Conservation (phyloP, 1,284 basidiomycete genomes). For the Trichosporon sp. region DNA sequence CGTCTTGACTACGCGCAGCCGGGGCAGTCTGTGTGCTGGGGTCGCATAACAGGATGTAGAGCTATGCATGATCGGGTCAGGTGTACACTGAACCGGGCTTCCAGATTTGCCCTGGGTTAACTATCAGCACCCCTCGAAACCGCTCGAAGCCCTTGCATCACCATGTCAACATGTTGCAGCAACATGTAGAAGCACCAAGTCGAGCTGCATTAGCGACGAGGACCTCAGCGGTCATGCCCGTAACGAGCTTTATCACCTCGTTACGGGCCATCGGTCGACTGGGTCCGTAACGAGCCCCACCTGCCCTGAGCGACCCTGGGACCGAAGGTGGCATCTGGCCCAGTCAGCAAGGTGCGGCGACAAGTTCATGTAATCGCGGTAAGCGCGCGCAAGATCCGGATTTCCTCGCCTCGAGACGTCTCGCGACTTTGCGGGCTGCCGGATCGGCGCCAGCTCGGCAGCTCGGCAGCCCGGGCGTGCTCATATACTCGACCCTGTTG, state of each 20-base stretch:
- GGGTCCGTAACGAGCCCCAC: background rate
- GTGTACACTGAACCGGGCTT: no score
- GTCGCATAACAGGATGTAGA: no score
- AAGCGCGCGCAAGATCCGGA: conserved; percentile 6
- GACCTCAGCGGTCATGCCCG: background rate
- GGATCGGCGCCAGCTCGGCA: background rate
- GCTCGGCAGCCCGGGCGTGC: background rate
- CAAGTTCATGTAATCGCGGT: background rate
- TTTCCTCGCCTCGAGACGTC: background rate
- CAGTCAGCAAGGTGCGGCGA: background rate
- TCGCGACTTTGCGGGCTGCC: background rate
- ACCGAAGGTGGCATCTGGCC: background rate
- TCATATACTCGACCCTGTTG: background rate
- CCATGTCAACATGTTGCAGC: background rate
- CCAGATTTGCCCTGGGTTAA: no score
- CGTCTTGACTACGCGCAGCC: background rate
- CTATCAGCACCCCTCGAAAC: background rate
- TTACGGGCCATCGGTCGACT: background rate
- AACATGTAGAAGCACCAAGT: background rate
- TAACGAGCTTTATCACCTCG: background rate
- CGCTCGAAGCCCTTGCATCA: background rate
- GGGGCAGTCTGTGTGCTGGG: no score
- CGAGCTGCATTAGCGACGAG: background rate
- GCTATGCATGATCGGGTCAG: no score
- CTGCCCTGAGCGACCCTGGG: background rate